A percentile compares a stretch with the other conserved stretches of the same genome.
Conservation (phyloP, 2,329 filamentous ascomycete genomes). For the Onygenales sp. region DNA sequence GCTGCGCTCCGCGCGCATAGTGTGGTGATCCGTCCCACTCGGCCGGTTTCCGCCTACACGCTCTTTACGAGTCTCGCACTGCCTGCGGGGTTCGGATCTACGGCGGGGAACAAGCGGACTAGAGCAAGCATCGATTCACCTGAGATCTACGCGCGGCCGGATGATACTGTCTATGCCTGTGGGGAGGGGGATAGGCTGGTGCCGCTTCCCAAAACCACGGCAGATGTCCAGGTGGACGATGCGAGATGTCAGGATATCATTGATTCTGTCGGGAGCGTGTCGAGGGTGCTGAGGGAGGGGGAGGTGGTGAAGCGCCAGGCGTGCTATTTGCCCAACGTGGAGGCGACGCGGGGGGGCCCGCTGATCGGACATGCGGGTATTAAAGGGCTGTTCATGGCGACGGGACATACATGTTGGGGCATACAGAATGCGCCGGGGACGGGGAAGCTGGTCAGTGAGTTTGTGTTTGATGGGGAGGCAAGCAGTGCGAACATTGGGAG, state of each 20-base stretch:
- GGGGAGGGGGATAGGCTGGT: constrained; percentile 73
- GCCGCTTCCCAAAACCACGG: constrained; percentile 65
- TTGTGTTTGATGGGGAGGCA: constrained; percentile 62
- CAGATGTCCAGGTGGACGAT: constrained; percentile 66
- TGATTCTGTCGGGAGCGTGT: constrained; percentile 57
- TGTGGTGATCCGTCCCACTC: constrained; percentile 49
- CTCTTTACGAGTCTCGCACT: constrained; percentile 76
- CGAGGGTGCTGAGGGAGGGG: constrained; percentile 53
- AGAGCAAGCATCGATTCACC: constrained; percentile 58
- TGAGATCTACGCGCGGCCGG: constrained; percentile 87
- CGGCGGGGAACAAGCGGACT: constrained; percentile 41
- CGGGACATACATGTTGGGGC: constrained; percentile 95
- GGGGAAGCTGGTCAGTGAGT: constrained; percentile 69
- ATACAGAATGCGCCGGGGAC: constrained; percentile 93
- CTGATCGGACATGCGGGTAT: constrained; percentile 67
- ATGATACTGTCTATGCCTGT: constrained; percentile 86
- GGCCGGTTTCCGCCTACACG: constrained; percentile 40
- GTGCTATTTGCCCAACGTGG: constrained; percentile 81
- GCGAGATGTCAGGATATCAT: constrained; percentile 74
- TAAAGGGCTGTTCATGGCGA: constrained; percentile 67
- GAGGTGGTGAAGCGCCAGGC: constrained; percentile 70
- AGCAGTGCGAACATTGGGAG: constrained; percentile 57
- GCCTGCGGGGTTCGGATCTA: constrained; percentile 49
- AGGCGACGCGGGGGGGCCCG: constrained; percentile 50
- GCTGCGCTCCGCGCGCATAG: constrained; percentile 52